Conservation (phyloP, 805 yeast species). For the Candida nitratophila region DNA sequence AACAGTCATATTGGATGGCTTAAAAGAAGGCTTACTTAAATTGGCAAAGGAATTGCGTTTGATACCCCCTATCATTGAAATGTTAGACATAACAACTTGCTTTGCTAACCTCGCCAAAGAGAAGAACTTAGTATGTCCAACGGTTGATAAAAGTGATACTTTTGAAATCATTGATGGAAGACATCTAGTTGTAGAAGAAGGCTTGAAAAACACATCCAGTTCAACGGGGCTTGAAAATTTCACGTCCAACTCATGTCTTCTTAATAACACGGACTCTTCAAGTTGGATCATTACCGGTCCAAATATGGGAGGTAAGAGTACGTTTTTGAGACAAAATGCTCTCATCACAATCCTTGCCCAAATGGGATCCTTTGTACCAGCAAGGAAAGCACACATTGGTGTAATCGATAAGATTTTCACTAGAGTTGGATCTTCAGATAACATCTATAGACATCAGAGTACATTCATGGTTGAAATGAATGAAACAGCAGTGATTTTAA, state of each 20-base stretch:
- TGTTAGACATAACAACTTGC: conserved; percentile 64
- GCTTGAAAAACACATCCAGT: conserved; percentile 39
- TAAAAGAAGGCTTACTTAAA: conserved; percentile 40
- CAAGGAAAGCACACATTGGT: conserved; percentile 55
- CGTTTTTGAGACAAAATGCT: conserved; percentile 69
- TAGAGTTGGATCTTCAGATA: conserved; percentile 81
- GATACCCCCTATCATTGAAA: conserved; percentile 45
- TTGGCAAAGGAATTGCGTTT: conserved; percentile 39
- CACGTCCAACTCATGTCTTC: conserved; percentile 35
- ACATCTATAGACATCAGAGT: conserved; percentile 68
- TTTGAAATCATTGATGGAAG: conserved; percentile 60
- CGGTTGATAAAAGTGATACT: conserved; percentile 38
- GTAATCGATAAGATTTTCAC: conserved; percentile 74
- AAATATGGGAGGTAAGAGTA: conserved; percentile 83
- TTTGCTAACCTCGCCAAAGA: conserved; percentile 71
- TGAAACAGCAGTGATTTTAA: conserved; percentile 67
- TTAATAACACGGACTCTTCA: conserved; percentile 17
- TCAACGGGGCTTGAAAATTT: conserved; percentile 32
- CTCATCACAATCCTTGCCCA: conserved; percentile 63
- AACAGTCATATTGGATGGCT: conserved; percentile 36
- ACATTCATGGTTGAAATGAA: conserved; percentile 93
- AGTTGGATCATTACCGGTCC: conserved; percentile 80
- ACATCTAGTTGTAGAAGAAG: conserved; percentile 82
- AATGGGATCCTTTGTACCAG: conserved; percentile 70
- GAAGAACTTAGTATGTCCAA: conserved; percentile 59